Conservation (phyloP, 768 basidiomycete genomes). For the Mycena polygramma region DNA sequence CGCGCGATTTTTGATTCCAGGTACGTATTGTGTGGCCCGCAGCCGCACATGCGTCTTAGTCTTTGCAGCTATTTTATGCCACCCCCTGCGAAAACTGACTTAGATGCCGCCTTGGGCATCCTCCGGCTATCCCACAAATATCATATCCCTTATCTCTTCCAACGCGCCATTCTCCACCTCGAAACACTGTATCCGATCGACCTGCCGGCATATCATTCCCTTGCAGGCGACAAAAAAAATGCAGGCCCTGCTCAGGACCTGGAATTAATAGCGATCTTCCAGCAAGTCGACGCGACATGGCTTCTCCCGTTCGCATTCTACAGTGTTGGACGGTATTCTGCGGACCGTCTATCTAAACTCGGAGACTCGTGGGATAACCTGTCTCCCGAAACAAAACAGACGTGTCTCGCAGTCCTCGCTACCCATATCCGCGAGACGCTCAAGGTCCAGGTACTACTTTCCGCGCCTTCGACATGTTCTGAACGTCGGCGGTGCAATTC, state of each 20-base stretch:
- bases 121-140: slow-evolving; percentile 16
- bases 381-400: neutral
- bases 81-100: neutral
- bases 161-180: slow-evolving; percentile 11
- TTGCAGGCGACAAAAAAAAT: too few relatives aligned
- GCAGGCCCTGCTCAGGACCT: neutral
- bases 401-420: neutral
- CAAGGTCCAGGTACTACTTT: neutral
- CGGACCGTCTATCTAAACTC: neutral
- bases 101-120: neutral
- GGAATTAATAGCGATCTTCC: neutral
- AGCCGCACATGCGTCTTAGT: neutral
- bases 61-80: slow-evolving; percentile 18
- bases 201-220: neutral
- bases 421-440: too few relatives aligned
- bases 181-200: neutral
- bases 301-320: slow-evolving; percentile 13
- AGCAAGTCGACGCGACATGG: neutral
- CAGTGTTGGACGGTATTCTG: neutral
- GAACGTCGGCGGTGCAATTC: too few relatives aligned
- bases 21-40: neutral
- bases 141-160: slow-evolving; percentile 5
- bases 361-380: neutral
- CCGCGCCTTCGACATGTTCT: neutral
- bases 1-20: slow-evolving; percentile 16